Evolutionary conservation across 1,139 yeast genomes (phyloP), one percentile per base, ranked within the genome.

Genomic region (Diutina rugosa): DNA sequence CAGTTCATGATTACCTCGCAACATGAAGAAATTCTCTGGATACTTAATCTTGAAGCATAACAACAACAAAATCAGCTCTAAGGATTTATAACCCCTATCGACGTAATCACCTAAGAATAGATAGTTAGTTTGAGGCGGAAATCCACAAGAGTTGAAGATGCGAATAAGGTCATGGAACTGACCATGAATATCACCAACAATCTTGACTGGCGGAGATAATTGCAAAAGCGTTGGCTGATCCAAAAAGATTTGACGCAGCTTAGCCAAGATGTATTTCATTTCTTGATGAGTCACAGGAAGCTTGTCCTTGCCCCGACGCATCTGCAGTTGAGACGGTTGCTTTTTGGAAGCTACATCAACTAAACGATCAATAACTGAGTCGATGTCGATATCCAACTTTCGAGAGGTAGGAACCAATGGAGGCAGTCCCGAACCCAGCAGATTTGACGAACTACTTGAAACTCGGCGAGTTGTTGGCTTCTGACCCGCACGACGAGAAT

Each of bases 141-240:
- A 46, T 5, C 55, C 55, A 46, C 55, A 54, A n/a, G 35, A 35
- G 51, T 54, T 54, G 41, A 54, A 54, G 44, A 54, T 54, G 51
- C 55, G 55, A 21, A 54, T 26, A 4, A 54, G 35, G 32, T 54
- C 55, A 26, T 45, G 41, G 18, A 28, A 54, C 45, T 54, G 55
- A 12, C 55, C 55, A 26, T 54, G 55, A 28, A 54, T 54, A 45
- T 54, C 55, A 7, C 55, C 55, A 26, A 88, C 95, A 56, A 89
- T 82, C 68, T 88, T 88, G 38, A 88, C 93, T 0, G 96, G 95
- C 0, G 95, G 90, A 41, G 90, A 84, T 59, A 89, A 72, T 65
- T 85, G 84, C 61, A 90, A 73, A 57, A 90, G 71, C 48, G 87
- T 80, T 14, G 97, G 96, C 67, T 90, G 96, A 35, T 77, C 78